Evolutionary conservation across 768 basidiomycete genomes (phyloP).

Genomic region (Multifurca ochricompacta): DNA sequence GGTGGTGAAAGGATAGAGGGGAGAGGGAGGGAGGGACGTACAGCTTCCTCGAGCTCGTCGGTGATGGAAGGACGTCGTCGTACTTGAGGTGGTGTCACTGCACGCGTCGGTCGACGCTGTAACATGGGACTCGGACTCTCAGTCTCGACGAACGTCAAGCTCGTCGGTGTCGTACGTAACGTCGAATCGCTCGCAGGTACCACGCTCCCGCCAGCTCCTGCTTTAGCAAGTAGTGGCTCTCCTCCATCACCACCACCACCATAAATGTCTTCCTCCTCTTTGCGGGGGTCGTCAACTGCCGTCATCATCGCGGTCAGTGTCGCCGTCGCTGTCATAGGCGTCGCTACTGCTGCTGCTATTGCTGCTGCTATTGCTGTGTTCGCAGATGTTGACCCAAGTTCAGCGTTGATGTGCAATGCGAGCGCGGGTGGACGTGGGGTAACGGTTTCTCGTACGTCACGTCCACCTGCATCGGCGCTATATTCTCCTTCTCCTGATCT

Average conservation of each 20-base stretch:
- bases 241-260: background rate
- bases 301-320: background rate
- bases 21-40: background rate
- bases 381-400: background rate
- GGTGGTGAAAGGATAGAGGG: too few relatives aligned
- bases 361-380: too few relatives aligned
- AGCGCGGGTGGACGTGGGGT: conserved; percentile 7
- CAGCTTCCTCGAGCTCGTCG: conserved; percentile 19
- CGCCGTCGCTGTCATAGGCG: background rate
- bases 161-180: conserved; percentile 11
- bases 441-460: conserved; percentile 13
- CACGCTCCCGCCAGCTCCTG: background rate
- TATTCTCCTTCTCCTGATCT: conserved; percentile 12
- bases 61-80: conserved; percentile 7
- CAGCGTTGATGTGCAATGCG: background rate
- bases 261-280: background rate
- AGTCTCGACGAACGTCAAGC: conserved; percentile 12
- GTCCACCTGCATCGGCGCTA: conserved; percentile 8
- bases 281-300: background rate
- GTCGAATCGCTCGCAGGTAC: conserved; percentile 6
- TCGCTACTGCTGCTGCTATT: too few relatives aligned
- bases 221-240: too few relatives aligned
- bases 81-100: conserved; percentile 13
- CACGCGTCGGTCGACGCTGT: conserved; percentile 6
- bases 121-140: background rate